Evolutionary conservation across 129 eudicot genomes (phyloP), one percentile per base, ranked within the genome.

Genomic region (Silybum marianum): DNA sequence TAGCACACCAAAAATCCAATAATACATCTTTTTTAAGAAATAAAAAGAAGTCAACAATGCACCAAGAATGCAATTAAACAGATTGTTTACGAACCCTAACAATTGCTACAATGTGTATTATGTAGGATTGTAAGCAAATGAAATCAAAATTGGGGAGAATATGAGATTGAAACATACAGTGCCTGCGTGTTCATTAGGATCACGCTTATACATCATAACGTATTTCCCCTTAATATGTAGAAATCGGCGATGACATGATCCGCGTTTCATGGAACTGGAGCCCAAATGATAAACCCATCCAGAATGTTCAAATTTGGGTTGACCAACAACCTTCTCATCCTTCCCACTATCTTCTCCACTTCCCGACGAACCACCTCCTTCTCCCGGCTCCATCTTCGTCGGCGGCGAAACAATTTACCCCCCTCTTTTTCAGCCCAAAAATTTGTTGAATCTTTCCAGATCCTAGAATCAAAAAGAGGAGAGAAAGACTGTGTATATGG

Each of bases 261-360:
- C 97, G 69, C 76, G 97, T 16, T 93, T 93, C n/a, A 91, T 90
- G 40, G 84, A 71, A 74, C 87, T 88, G 44, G 84, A 80, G 11
- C 95, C 97, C 69, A 93, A n/a, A 84, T 93, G 98, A 80, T 89
- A 93, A 40, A 93, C 95, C 94, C 94, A 90, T 2, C 98, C 98
- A 34, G 73, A 91, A 51, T 81, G 89, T 86, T 93, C 91, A 19
- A 87, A 85, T 9, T 3, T 30, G 12, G 74, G 32, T 16, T 62
- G 66, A 24, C 66, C 58, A 24, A 24, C 80, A 11, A 77, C 86
- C 71, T 86, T 82, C 75, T 83, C 87, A n/a, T 13, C 67, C 39
- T 6, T 24, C 14, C 22, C 67, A n/a, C 75, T 71, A 7, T 83
- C 69, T 62, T 81, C 88, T n/a, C 76, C 85, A 77, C 70, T 75